These are phyloP conservation scores for Leccinum subrobustum DNA, from an alignment of 1,284 basidiomycete genomes.

Conservation along the genomic window DNA sequence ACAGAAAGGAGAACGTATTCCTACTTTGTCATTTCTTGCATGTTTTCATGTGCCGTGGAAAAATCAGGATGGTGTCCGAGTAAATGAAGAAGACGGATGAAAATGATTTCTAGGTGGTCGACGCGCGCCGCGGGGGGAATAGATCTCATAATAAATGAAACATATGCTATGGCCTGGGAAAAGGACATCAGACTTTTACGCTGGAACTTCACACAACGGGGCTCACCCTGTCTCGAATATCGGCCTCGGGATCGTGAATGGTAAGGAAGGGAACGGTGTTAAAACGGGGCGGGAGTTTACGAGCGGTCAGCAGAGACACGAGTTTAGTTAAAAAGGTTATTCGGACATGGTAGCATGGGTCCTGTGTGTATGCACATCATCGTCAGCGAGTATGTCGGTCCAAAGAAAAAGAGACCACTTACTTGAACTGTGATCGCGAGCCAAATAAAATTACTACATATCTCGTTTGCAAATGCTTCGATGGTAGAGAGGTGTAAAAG, in stretches of 20 bases:
- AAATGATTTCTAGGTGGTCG: conserved; percentile 75
- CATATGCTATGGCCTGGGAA: conserved; percentile 57
- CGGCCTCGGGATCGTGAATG: conserved; percentile 88
- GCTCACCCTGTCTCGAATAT: conserved; percentile 63
- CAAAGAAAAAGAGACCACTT: background rate
- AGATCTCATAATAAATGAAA: conserved; percentile 46
- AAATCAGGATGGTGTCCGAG: conserved; percentile 96
- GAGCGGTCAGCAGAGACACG: conserved; percentile 54
- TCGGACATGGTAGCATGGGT: conserved; percentile 87
- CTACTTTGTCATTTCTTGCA: conserved; percentile 74
- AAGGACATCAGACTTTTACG: background rate
- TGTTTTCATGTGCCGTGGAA: conserved; percentile 53
- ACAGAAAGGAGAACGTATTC: conserved; percentile 19
- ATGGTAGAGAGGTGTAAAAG: conserved; percentile 79
- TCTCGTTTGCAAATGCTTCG: conserved; percentile 57
- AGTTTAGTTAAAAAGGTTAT: conserved; percentile 77
- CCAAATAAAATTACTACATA: conserved; percentile 63
- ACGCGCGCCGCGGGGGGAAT: conserved; percentile 58
- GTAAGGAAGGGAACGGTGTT: conserved; percentile 87
- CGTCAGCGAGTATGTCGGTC: background rate
- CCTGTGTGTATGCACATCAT: conserved; percentile 44
- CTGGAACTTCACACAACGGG: background rate
- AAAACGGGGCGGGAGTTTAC: conserved; percentile 70
- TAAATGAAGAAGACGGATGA: conserved; percentile 84
- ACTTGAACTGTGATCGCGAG: conserved; percentile 82